Evolutionary conservation across 495 filamentous ascomycete species (phyloP).

Genomic region (Immersiella caudata): DNA sequence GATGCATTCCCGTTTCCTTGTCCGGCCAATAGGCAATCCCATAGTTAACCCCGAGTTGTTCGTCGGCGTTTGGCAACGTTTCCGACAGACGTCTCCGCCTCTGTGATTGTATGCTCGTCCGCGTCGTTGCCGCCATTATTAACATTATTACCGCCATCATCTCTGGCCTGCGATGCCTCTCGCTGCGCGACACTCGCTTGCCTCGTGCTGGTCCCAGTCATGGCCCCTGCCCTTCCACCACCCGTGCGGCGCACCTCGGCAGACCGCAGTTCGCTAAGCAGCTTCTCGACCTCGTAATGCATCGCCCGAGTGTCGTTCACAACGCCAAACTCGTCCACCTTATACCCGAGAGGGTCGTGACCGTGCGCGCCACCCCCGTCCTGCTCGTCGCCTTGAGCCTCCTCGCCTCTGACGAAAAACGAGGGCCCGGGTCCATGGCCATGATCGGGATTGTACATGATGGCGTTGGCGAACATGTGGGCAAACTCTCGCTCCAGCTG

Average conservation of each 20-base stretch:
- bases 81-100: conserved; percentile 8
- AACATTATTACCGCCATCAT: conserved; percentile 10
- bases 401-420: conserved; percentile 47
- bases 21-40: background rate
- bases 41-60: conserved; percentile 18
- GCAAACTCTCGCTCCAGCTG: conserved; percentile 96
- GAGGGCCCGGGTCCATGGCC: conserved; percentile 66
- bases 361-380: conserved; percentile 45
- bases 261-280: conserved; percentile 52
- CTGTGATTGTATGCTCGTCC: conserved; percentile 16
- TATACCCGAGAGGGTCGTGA: conserved; percentile 53
- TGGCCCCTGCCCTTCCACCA: conserved; percentile 15
- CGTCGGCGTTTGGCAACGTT: conserved; percentile 20
- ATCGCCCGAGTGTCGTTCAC: conserved; percentile 82
- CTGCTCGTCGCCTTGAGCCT: conserved; percentile 35
- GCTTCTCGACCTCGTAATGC: conserved; percentile 74
- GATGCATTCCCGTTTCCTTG: background rate
- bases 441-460: conserved; percentile 92
- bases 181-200: conserved; percentile 33
- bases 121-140: conserved; percentile 12
- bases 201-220: conserved; percentile 34
- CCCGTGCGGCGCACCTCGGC: conserved; percentile 36
- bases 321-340: conserved; percentile 74
- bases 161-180: conserved; percentile 10
- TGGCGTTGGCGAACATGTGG: conserved; percentile 94